Evolutionary conservation across 495 filamentous ascomycete genomes (phyloP).

Genomic region (Annulohypoxylon maeteangense): DNA sequence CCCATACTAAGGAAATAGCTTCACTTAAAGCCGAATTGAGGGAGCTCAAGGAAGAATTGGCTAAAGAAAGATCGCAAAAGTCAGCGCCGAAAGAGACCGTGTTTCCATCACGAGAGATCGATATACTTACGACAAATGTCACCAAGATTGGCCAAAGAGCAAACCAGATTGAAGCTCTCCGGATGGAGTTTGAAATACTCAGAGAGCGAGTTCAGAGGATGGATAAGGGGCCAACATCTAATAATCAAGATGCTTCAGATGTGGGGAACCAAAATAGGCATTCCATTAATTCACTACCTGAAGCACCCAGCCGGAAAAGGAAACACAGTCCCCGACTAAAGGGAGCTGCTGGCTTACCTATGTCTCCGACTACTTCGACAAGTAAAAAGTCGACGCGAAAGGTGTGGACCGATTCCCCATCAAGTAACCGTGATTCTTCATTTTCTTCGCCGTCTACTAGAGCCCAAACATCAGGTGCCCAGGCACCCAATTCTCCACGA

Average conservation of each 20-base stretch:
- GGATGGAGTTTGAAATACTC: constrained; percentile 55
- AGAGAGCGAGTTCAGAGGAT: constrained; percentile 49
- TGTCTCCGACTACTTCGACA: neutral
- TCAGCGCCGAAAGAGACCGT: constrained; percentile 16
- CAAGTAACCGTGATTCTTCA: neutral
- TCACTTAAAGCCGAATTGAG: constrained; percentile 33
- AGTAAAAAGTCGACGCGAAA: neutral
- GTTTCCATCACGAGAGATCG: constrained; percentile 49
- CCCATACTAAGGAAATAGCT: constrained; percentile 25
- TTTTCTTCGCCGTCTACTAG: neutral
- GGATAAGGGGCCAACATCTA: constrained; percentile 24
- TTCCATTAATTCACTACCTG: neutral
- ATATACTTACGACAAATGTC: constrained; percentile 52
- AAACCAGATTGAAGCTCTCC: constrained; percentile 53
- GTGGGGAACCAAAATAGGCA: neutral
- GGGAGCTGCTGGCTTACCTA: neutral
- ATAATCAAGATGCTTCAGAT: constrained; percentile 3
- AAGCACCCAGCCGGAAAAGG: neutral
- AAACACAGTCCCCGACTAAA: neutral
- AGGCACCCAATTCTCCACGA: constrained; percentile 4
- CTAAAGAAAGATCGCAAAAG: constrained; percentile 29
- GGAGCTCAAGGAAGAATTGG: constrained; percentile 47
- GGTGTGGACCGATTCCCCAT: constrained; percentile 5
- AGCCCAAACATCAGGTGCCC: neutral
- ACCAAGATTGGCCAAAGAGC: constrained; percentile 52